A percentile compares a stretch with the other conserved stretches of the same genome.
Conservation (phyloP, 2,329 filamentous ascomycete species). For the Colletotrichum agaves region DNA sequence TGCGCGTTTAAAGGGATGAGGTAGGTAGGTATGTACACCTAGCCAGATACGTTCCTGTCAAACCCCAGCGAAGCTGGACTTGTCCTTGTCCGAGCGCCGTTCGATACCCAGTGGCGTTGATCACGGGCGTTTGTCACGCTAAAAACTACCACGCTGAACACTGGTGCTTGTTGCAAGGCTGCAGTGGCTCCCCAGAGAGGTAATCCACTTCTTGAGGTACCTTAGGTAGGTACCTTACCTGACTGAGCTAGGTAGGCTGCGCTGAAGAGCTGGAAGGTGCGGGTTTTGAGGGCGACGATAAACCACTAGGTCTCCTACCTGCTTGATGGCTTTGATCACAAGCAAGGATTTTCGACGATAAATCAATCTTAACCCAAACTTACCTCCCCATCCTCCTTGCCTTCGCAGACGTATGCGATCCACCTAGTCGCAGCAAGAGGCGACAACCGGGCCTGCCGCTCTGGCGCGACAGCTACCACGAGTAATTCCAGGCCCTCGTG, state of each 20-base stretch:
- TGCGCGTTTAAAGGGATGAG: too few species aligned
- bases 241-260: too few species aligned
- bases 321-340: too few species aligned
- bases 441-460: constrained; percentile 4
- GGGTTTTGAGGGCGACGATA: not conserved
- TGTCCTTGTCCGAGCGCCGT: too few species aligned
- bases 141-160: constrained; percentile 26
- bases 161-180: constrained; percentile 33
- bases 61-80: too few species aligned
- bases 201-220: constrained; percentile 1
- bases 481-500: not conserved
- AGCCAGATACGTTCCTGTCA: too few species aligned
- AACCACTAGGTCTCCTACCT: not conserved
- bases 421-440: not conserved
- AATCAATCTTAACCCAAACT: too few species aligned
- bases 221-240: not conserved
- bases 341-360: too few species aligned
- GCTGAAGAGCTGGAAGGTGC: not conserved
- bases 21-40: too few species aligned
- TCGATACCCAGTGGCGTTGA: not conserved
- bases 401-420: not conserved
- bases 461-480: not conserved
- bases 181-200: not conserved
- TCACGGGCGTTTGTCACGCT: constrained; percentile 21
- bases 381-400: too few species aligned